Evolutionary conservation across 306 rosid species (phyloP), one percentile per base, ranked within the genome.

Genomic region (Geum urbanum): DNA sequence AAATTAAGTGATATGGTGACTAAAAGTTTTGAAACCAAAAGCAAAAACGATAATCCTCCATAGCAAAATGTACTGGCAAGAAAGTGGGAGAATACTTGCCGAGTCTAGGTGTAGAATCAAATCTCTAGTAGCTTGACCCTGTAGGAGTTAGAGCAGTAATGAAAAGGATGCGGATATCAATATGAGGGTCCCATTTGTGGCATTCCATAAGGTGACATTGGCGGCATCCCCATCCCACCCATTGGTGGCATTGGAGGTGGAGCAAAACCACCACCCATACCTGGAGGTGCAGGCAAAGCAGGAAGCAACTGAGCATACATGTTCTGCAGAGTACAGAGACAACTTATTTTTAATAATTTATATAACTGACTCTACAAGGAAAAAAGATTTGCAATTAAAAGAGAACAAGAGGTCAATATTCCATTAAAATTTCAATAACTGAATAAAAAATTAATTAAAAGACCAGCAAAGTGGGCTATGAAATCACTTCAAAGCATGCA

Each of bases 291-390:
- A 76, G 97, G 97, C 83, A 94, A 83, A 61, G 98, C 96, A 76
- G 98, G 98, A 77, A 94, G 85, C 84, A 94, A 83, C 66, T 90
- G 97, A 71, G 98, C 97, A 73, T 94, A 88, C 98, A 94, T 94
- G 77, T 94, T 94, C 98, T 92, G 91, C 92, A 88, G 70, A 22
- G 12, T n/a, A 7, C 27, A 56, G 6, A 53, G 48, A 13, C 22
- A 5, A 51, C 39, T 64, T 44, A 12, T 1, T 67, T 35, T 51
- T 15, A 16, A 56, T 10, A 7, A 7, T 22, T 4, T 5, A 27
- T 32, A 32, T 32, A 32, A 32, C 37, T 4, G 37, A 20, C 55
- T 13, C 55, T 39, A n/a, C 8, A 46, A 9, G 13, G 27, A 27
- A 15, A 66, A 48, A 16, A 47, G 9, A 24, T 44, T 37, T 3